phyloP scores from a whole-genome alignment of 2,329 filamentous ascomycete species.

The Penicillium sp. region DNA sequence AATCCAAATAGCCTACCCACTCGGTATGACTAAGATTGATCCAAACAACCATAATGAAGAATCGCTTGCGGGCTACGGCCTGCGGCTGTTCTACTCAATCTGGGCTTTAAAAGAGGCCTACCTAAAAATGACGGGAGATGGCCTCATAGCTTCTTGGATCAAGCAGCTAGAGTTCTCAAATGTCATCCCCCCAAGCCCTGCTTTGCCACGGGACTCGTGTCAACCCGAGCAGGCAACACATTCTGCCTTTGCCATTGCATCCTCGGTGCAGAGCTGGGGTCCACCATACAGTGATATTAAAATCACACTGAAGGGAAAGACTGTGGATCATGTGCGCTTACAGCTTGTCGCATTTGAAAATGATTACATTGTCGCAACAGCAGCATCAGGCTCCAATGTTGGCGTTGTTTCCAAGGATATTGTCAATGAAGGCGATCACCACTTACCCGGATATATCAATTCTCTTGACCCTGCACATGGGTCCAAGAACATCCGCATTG shows the following conservation, averaged over 20 bases:
- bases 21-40: slow-evolving; percentile 14
- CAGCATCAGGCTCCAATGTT: slow-evolving; percentile 28
- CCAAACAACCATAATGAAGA: slow-evolving; percentile 10
- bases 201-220: background rate
- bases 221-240: background rate
- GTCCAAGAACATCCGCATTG: slow-evolving; percentile 11
- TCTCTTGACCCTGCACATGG: background rate
- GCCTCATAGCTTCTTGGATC: slow-evolving; percentile 63
- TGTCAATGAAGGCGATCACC: slow-evolving; percentile 7
- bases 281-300: slow-evolving; percentile 46
- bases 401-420: slow-evolving; percentile 9
- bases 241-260: background rate
- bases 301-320: slow-evolving; percentile 51
- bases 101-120: slow-evolving; percentile 69
- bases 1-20: slow-evolving; percentile 12
- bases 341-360: slow-evolving; percentile 61
- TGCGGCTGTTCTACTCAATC: slow-evolving; percentile 64
- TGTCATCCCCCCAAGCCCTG: slow-evolving; percentile 52
- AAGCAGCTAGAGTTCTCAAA: slow-evolving; percentile 62
- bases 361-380: slow-evolving; percentile 61
- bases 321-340: slow-evolving; percentile 56
- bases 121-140: slow-evolving; percentile 68
- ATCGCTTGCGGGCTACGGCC: slow-evolving; percentile 53
- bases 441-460: slow-evolving; percentile 5
- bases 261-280: slow-evolving; percentile 33